Percentiles rank a stretch among this genome's conserved stretches.
Evolutionary conservation across 495 filamentous ascomycete species (phyloP).

Genomic region (Lepraria neglecta): DNA sequence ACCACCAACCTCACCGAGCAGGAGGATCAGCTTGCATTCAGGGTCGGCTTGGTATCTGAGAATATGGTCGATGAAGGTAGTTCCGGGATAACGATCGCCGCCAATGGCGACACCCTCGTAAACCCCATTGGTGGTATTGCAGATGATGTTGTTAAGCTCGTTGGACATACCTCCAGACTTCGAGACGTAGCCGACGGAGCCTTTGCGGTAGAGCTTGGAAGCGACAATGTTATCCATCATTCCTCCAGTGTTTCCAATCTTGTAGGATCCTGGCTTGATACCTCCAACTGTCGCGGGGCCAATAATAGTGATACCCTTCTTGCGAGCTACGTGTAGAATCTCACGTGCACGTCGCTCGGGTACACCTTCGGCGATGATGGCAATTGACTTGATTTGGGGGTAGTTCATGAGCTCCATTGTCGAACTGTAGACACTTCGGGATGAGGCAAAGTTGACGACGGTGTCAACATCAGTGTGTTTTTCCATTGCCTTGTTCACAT

Average conservation of each 20-base stretch:
- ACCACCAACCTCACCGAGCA: slow-evolving; percentile 97
- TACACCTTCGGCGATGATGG: slow-evolving; percentile 98
- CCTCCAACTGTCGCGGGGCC: slow-evolving; percentile 97
- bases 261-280: slow-evolving; percentile 98
- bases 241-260: slow-evolving; percentile 99
- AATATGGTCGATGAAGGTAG: slow-evolving; percentile 98
- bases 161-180: slow-evolving; percentile 99
- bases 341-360: slow-evolving; percentile 97
- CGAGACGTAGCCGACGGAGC: slow-evolving; percentile 97
- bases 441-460: slow-evolving; percentile 98
- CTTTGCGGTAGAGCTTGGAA: slow-evolving; percentile 98
- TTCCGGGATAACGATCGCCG: slow-evolving; percentile 97
- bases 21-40: slow-evolving; percentile 90
- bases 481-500: slow-evolving; percentile 84
- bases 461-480: slow-evolving; percentile 98
- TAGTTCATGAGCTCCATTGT: slow-evolving; percentile 97
- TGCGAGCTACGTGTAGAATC: slow-evolving; percentile 87
- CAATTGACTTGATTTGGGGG: slow-evolving; percentile 95
- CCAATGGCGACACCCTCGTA: slow-evolving; percentile 99
- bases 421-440: slow-evolving; percentile 93
- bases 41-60: slow-evolving; percentile 92
- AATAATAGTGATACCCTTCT: slow-evolving; percentile 99
- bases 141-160: slow-evolving; percentile 99
- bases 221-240: slow-evolving; percentile 99
- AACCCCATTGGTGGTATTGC: slow-evolving; percentile 91